phyloP scores from a whole-genome alignment of 2,329 filamentous ascomycete species.

The Leptographium radiaticola region DNA sequence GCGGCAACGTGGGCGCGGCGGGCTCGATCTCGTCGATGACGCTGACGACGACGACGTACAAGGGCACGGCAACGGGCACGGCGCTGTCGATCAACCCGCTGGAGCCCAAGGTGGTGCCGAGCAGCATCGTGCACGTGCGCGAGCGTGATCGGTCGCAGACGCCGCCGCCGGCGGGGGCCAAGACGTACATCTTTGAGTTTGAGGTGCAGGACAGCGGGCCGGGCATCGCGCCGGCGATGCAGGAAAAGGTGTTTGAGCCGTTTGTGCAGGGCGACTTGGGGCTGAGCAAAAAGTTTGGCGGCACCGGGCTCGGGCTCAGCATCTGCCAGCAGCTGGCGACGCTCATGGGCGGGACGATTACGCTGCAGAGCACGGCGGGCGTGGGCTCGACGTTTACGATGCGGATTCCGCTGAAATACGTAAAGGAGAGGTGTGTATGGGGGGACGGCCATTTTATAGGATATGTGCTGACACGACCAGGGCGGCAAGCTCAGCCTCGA shows the following conservation, averaged over 20 bases:
- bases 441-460: conserved; percentile 14
- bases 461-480: conserved; percentile 15
- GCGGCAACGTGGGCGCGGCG: conserved; percentile 8
- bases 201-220: conserved; percentile 82
- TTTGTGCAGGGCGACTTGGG: conserved; percentile 90
- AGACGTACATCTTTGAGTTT: conserved; percentile 68
- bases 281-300: conserved; percentile 79
- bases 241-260: conserved; percentile 78
- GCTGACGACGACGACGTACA: conserved; percentile 11
- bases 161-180: conserved; percentile 47
- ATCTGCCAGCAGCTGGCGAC: conserved; percentile 79
- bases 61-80: conserved; percentile 28
- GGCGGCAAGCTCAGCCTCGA: conserved; percentile 40
- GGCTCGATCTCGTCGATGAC: conserved; percentile 9
- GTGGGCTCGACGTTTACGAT: conserved; percentile 72
- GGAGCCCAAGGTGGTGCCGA: conserved; percentile 34
- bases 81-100: conserved; percentile 50
- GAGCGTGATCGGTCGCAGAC: conserved; percentile 47
- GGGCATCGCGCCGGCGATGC: conserved; percentile 66
- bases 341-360: conserved; percentile 70
- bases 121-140: conserved; percentile 31
- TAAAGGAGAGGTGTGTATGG: conserved; percentile 49
- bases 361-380: conserved; percentile 56
- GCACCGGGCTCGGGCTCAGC: conserved; percentile 75
- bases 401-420: conserved; percentile 66